Percentiles rank a stretch among this genome's conserved stretches.
Evolutionary conservation across 805 yeast species (phyloP).

Genomic region (Saccharomycopsis microspora): DNA sequence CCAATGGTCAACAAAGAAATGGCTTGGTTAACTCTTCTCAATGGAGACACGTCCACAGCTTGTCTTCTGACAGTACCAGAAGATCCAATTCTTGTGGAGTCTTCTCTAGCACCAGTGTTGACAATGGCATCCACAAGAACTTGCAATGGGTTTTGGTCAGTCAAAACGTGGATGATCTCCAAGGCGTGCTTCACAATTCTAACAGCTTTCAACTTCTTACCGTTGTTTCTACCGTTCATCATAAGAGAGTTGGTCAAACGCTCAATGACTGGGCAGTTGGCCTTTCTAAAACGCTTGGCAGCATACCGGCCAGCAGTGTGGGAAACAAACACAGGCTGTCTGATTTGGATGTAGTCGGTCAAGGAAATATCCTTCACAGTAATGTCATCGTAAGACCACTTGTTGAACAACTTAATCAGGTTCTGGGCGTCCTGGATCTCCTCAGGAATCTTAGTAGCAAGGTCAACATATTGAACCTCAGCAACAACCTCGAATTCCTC

Average conservation of each 20-base stretch:
- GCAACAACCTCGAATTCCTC: constrained; percentile 64
- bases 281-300: constrained; percentile 99
- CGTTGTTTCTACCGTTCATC: constrained; percentile 99
- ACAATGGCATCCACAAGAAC: constrained; percentile 97
- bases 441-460: constrained; percentile 95
- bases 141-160: constrained; percentile 99
- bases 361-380: constrained; percentile 96
- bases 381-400: constrained; percentile 97
- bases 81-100: constrained; percentile 99
- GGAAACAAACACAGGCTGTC: constrained; percentile 94
- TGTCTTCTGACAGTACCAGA: constrained; percentile 99
- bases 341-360: constrained; percentile 96
- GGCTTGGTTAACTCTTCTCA: constrained; percentile 99
- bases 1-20: constrained; percentile 96
- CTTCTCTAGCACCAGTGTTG: constrained; percentile 99
- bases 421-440: constrained; percentile 93
- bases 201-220: constrained; percentile 99
- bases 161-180: constrained; percentile 93
- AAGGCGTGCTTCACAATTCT: constrained; percentile 99
- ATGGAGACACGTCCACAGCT: constrained; percentile 99
- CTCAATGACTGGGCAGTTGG: constrained; percentile 98
- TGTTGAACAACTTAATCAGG: constrained; percentile 97
- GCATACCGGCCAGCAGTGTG: constrained; percentile 99
- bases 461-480: constrained; percentile 72
- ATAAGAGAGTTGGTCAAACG: constrained; percentile 98